Evolutionary conservation across 352 stramenopile genomes (phyloP).

Genomic region (Phytophthora cryptogea): DNA sequence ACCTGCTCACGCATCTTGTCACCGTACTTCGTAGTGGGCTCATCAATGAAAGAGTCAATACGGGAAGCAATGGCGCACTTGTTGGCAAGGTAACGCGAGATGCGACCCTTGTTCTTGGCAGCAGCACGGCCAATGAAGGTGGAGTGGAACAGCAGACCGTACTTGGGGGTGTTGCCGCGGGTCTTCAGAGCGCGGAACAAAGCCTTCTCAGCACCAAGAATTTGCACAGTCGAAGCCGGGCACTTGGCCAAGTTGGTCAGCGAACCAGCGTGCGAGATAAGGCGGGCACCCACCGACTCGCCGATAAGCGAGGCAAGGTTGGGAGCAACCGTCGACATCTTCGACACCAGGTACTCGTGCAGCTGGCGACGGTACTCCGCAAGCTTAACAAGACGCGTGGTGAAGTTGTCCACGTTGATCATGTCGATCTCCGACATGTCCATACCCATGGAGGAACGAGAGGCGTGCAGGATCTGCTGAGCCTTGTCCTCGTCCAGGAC

Average conservation of each 20-base stretch:
- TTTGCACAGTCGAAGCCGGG: slow-evolving; percentile 99
- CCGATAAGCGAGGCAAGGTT: slow-evolving; percentile 99
- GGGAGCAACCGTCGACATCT: slow-evolving; percentile 98
- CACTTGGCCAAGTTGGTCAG: slow-evolving; percentile 99
- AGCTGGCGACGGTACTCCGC: slow-evolving; percentile 98
- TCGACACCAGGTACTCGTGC: slow-evolving; percentile 94
- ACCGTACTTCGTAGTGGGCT: slow-evolving; percentile 96
- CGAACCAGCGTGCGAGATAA: slow-evolving; percentile 99
- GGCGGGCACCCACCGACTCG: slow-evolving; percentile 97
- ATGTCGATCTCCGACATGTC: slow-evolving; percentile 99
- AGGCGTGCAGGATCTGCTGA: slow-evolving; percentile 94
- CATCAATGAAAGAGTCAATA: slow-evolving; percentile 99
- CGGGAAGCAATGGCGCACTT: slow-evolving; percentile 99
- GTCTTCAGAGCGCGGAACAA: slow-evolving; percentile 99
- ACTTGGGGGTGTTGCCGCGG: slow-evolving; percentile 99
- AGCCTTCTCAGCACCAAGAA: slow-evolving; percentile 99
- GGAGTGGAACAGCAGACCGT: slow-evolving; percentile 99
- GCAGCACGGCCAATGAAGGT: slow-evolving; percentile 99
- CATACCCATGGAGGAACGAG: slow-evolving; percentile 99
- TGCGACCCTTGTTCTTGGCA: slow-evolving; percentile 99
- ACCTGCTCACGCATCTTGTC: slow-evolving; percentile 99
- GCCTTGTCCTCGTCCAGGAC: slow-evolving; percentile 97
- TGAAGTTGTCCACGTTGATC: slow-evolving; percentile 99
- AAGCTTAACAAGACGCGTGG: slow-evolving; percentile 97
- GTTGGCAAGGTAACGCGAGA: slow-evolving; percentile 99